Evolutionary conservation across 768 basidiomycete species (phyloP), one percentile per base, ranked within the genome.

Genomic region (Boletus insuetus): DNA sequence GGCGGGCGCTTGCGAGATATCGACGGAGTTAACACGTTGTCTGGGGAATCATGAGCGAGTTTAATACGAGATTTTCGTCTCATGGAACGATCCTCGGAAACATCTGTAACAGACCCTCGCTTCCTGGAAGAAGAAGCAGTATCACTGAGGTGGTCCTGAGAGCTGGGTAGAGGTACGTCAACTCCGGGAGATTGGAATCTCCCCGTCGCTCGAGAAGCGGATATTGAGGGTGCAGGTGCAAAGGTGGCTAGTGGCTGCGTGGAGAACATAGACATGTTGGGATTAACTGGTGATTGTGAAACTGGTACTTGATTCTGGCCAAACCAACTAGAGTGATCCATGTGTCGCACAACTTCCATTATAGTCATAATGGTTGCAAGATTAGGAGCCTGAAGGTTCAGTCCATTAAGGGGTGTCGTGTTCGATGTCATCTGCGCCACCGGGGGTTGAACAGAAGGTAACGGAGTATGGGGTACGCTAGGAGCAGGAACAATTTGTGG

Each of bases 261-360:
- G 16, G 58, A 24, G 34, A 58, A 46, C 9, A 32, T 22, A 2
- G 61, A 12, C 2, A 39, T 7, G 22, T 39, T 54, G 6, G 20
- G n/a, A 59, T 57, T 54, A 31, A n/a, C n/a, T 12, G 54, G 41
- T 8, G 50, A 38, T 49, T 70, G 68, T 41, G 62, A 58, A 39
- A 31, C 12, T 13, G 64, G 49, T 2, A 53, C 22, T 49, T 61
- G 60, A 53, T 49, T 66, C 40, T 59, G 65, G 53, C 57, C 39
- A 35, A 59, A 37, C 58, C 60, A 55, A 14, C 49, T 58, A 40
- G 63, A 51, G 7, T 64, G 67, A 50, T 66, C 64, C 58, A 62
- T 67, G 42, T 63, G 69, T 52, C 69, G 64, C 42, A 69, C 53
- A n/a, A 70, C 64, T 37, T 69, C 68, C 64, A 68, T 61, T 40